Conservation (phyloP, 306 rosid genomes). For the Cyclanthera cordifolia region DNA sequence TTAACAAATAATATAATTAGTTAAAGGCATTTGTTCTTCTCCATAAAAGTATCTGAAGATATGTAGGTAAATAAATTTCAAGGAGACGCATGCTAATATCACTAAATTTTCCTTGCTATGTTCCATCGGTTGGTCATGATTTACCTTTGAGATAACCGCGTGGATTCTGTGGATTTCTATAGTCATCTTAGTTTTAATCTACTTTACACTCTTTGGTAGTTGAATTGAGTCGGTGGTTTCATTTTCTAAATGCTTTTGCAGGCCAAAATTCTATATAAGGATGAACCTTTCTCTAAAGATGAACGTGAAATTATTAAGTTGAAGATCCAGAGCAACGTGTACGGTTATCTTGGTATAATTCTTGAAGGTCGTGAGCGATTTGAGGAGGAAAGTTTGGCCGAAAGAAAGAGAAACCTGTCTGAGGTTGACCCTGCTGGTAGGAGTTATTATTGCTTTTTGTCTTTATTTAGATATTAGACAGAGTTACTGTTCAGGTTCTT, state of each 20-base stretch:
- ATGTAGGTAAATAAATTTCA: background rate
- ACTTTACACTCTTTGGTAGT: background rate
- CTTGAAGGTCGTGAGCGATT: constrained; percentile 97
- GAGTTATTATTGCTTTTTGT: constrained; percentile 10
- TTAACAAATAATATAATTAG: background rate
- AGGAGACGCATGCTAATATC: background rate
- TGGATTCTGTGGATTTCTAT: background rate
- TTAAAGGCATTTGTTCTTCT: background rate
- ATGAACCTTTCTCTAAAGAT: constrained; percentile 64
- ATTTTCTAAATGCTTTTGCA: constrained; percentile 31
- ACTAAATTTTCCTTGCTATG: background rate
- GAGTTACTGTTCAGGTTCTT: background rate
- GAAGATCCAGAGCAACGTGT: constrained; percentile 78
- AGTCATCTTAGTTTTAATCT: background rate
- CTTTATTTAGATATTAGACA: constrained; percentile 3
- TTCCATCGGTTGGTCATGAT: background rate
- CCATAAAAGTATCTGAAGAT: background rate
- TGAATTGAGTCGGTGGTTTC: background rate
- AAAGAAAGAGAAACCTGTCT: constrained; percentile 31
- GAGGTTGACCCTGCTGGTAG: constrained; percentile 37
- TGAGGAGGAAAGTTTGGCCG: constrained; percentile 68
- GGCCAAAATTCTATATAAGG: constrained; percentile 88
- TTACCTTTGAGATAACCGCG: background rate
- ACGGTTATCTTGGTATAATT: constrained; percentile 82
- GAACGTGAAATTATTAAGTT: constrained; percentile 75